Percentiles rank a stretch among this genome's conserved stretches.
These are phyloP conservation scores for Kazachstania kunashirensis DNA, from an alignment of 805 yeast species.

Conservation along the genomic window DNA sequence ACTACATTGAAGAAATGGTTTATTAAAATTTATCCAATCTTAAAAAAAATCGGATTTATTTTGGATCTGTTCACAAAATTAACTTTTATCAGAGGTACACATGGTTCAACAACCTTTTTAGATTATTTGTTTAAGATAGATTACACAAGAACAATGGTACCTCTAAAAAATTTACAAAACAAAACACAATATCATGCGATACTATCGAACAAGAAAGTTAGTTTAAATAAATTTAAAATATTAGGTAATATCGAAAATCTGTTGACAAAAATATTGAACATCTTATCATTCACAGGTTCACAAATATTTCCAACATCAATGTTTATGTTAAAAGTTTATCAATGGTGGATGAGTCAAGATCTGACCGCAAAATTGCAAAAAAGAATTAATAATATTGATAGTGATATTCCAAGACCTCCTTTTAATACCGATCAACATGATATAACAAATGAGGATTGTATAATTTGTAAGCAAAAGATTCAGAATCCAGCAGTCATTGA, in stretches of 20 bases:
- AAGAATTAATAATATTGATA: slow-evolving; percentile 37
- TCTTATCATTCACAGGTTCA: slow-evolving; percentile 24
- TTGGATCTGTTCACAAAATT: slow-evolving; percentile 50
- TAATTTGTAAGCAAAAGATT: slow-evolving; percentile 55
- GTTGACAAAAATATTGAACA: slow-evolving; percentile 9
- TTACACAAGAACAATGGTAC: slow-evolving; percentile 37
- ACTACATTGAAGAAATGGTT: slow-evolving; percentile 28
- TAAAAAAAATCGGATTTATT: slow-evolving; percentile 39
- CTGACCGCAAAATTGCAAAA: slow-evolving; percentile 51
- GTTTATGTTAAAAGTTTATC: slow-evolving; percentile 71
- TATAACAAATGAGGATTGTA: slow-evolving; percentile 36
- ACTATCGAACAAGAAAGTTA: slow-evolving; percentile 17
- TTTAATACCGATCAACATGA: not conserved
- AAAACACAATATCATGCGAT: not conserved
- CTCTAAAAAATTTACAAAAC: slow-evolving; percentile 1
- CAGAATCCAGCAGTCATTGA: slow-evolving; percentile 80
- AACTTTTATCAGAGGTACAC: slow-evolving; percentile 54
- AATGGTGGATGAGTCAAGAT: slow-evolving; percentile 86
- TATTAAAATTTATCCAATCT: slow-evolving; percentile 51
- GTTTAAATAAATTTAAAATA: slow-evolving; percentile 26
- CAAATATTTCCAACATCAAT: slow-evolving; percentile 71
- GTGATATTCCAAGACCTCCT: slow-evolving; percentile 29
- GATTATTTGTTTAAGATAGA: slow-evolving; percentile 54
- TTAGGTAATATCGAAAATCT: slow-evolving; percentile 13
- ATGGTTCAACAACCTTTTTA: slow-evolving; percentile 52